Percentiles rank a stretch among this genome's conserved stretches.
Evolutionary conservation across 352 stramenopile genomes (phyloP).

Genomic region (Peronospora belbahrii): DNA sequence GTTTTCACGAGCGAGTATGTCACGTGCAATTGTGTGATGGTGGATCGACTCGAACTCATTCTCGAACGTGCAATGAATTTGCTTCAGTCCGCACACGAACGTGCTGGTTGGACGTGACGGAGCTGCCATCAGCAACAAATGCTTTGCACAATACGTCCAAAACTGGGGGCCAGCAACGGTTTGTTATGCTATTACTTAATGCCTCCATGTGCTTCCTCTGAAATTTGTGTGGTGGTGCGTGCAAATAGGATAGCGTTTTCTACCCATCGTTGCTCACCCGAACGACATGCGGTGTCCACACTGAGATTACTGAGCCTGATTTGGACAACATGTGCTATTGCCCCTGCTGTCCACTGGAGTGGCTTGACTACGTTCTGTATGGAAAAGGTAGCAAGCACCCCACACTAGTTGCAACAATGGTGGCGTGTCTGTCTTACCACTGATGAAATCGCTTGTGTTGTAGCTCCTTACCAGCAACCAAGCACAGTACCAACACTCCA

Average conservation of each 20-base stretch:
- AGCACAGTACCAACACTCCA: constrained; percentile 42
- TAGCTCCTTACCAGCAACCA: constrained; percentile 73
- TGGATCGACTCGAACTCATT: not conserved
- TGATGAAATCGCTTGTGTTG: too few species aligned
- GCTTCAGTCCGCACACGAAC: constrained; percentile 58
- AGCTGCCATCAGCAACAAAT: constrained; percentile 68
- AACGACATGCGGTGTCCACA: constrained; percentile 36
- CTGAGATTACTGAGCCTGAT: constrained; percentile 7
- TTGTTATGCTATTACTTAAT: not conserved
- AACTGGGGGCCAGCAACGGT: constrained; percentile 66
- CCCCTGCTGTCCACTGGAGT: constrained; percentile 70
- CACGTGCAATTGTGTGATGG: not conserved
- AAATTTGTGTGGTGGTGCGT: too few species aligned
- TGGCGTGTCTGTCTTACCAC: too few species aligned
- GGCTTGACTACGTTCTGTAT: constrained; percentile 80
- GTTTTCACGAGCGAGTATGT: constrained; percentile 76
- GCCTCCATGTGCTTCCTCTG: too few species aligned
- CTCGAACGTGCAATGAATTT: not conserved
- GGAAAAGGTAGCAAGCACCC: constrained; percentile 48
- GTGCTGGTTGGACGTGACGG: constrained; percentile 74
- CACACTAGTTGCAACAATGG: too few species aligned
- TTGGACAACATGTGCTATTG: constrained; percentile 63
- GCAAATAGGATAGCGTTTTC: constrained; percentile 45
- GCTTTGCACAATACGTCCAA: constrained; percentile 46
- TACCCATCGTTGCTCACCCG: constrained; percentile 43